Conservation (phyloP, 2,329 filamentous ascomycete genomes). For the Cylindrodendrum hubeiense region DNA sequence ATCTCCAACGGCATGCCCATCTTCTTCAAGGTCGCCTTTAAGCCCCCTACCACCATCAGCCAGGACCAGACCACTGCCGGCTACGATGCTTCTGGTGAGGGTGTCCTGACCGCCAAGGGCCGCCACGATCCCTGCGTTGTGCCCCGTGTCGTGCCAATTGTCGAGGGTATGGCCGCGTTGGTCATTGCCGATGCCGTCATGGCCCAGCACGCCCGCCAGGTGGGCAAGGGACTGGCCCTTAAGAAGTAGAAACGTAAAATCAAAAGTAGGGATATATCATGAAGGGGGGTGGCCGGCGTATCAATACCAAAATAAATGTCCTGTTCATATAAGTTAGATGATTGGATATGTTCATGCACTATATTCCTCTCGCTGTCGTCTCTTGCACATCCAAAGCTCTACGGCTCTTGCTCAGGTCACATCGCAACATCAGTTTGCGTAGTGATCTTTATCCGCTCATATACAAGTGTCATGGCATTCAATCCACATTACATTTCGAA, state of each 20-base stretch:
- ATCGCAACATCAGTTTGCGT: background rate
- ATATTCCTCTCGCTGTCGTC: background rate
- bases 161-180: conserved; percentile 91
- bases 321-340: conserved; percentile 1
- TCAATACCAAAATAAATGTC: conserved; percentile 11
- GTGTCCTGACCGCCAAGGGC: conserved; percentile 89
- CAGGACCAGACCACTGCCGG: conserved; percentile 87
- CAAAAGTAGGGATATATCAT: background rate
- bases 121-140: conserved; percentile 95
- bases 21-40: conserved; percentile 96
- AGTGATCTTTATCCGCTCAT: background rate
- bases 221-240: conserved; percentile 44
- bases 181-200: conserved; percentile 89
- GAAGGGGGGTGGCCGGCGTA: conserved; percentile 1
- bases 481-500: conserved; percentile 10
- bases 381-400: background rate
- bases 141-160: conserved; percentile 86
- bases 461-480: background rate
- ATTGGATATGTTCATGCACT: background rate
- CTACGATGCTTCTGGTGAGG: conserved; percentile 78
- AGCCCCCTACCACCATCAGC: conserved; percentile 93
- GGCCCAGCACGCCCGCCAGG: conserved; percentile 77
- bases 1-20: conserved; percentile 94
- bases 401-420: background rate
- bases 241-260: conserved; percentile 8